Evolutionary conservation across 2,329 filamentous ascomycete species (phyloP).

Genomic region (Microdochium nivale): DNA sequence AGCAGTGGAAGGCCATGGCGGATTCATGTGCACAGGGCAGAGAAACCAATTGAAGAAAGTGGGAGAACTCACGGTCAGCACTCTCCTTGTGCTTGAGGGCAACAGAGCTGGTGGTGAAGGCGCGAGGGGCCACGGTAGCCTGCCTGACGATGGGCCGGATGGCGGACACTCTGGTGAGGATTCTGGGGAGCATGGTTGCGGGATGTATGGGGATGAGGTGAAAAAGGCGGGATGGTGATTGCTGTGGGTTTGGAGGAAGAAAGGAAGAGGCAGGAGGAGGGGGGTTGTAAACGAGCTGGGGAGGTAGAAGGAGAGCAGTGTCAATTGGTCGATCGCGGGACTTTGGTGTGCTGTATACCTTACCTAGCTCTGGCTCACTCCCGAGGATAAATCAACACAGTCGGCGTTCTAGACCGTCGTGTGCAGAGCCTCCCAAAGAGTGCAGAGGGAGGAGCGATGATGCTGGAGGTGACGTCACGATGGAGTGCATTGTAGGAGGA

Average conservation of each 20-base stretch:
- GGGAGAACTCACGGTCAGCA: neutral
- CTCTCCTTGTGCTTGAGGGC: slow-evolving; percentile 1
- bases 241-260: neutral
- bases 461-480: too few species aligned
- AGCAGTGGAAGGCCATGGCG: too few species aligned
- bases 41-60: too few species aligned
- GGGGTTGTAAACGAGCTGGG: neutral
- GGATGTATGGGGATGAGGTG: neutral
- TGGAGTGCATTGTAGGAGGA: too few species aligned
- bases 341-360: too few species aligned
- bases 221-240: neutral
- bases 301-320: neutral
- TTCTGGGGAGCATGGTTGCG: neutral
- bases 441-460: too few species aligned
- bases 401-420: too few species aligned
- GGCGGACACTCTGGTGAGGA: neutral
- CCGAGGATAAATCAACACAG: too few species aligned
- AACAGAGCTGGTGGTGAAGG: neutral
- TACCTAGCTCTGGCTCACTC: too few species aligned
- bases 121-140: neutral
- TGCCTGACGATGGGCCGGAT: neutral
- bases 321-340: neutral
- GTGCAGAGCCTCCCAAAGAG: too few species aligned
- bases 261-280: neutral
- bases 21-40: too few species aligned